phyloP scores from a whole-genome alignment of 2,329 filamentous ascomycete genomes.

The Hypoxylon sp. region DNA sequence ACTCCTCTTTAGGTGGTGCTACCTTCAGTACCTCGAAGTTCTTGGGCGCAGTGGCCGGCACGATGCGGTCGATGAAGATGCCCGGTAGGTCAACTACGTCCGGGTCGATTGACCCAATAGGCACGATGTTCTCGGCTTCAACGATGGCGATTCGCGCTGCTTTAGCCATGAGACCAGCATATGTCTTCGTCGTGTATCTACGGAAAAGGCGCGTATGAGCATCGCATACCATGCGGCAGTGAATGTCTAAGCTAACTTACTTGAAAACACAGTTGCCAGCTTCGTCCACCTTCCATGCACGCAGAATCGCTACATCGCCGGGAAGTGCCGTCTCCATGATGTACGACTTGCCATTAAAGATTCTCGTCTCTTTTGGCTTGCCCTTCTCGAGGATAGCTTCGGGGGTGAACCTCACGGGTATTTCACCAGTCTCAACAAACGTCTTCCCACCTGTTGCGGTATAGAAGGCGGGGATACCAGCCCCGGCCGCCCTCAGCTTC shows the following conservation, averaged over 20 bases:
- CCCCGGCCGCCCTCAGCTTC: conserved; percentile 78
- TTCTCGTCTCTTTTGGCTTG: conserved; percentile 76
- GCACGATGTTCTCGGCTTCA: conserved; percentile 87
- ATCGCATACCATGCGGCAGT: background rate
- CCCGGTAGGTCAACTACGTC: conserved; percentile 84
- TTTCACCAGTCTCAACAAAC: conserved; percentile 76
- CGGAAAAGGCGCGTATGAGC: conserved; percentile 19
- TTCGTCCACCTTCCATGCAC: conserved; percentile 82
- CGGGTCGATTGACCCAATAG: conserved; percentile 78
- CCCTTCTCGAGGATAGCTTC: conserved; percentile 75
- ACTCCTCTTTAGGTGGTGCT: conserved; percentile 60
- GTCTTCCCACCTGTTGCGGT: conserved; percentile 81
- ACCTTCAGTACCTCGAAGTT: conserved; percentile 78
- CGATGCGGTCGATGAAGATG: conserved; percentile 86
- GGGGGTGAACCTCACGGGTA: conserved; percentile 73
- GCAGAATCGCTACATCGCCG: conserved; percentile 82
- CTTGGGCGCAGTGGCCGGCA: conserved; percentile 80
- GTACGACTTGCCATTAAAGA: conserved; percentile 80
- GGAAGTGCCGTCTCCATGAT: conserved; percentile 83
- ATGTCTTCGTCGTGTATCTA: conserved; percentile 80
- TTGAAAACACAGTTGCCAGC: conserved; percentile 86
- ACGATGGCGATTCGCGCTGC: conserved; percentile 84
- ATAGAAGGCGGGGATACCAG: conserved; percentile 85
- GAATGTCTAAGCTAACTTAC: conserved; percentile 54
- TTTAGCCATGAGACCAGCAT: conserved; percentile 84